Percentiles rank a stretch among this genome's conserved stretches.
These are phyloP conservation scores for Danielozyma ontarioensis DNA, from an alignment of 805 yeast species.

Conservation along the genomic window DNA sequence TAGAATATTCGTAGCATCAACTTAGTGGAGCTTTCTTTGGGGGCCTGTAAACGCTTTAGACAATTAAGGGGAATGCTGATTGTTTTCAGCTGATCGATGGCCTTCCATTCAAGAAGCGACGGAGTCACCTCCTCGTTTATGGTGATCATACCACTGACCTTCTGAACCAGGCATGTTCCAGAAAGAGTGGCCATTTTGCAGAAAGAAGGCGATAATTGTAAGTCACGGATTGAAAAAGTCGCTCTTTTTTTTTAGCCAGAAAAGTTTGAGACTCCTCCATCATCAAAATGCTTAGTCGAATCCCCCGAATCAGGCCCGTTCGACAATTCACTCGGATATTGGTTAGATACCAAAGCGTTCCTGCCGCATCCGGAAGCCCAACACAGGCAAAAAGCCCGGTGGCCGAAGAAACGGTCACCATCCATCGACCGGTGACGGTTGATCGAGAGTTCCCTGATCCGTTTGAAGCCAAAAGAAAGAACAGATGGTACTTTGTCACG, in stretches of 20 bases:
- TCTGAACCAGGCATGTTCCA: slow-evolving; percentile 53
- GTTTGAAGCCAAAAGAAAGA: slow-evolving; percentile 46
- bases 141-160: slow-evolving; percentile 51
- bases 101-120: slow-evolving; percentile 51
- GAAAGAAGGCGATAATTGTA: no score
- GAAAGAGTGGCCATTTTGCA: slow-evolving; percentile 23
- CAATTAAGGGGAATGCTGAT: slow-evolving; percentile 31
- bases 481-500: slow-evolving; percentile 47
- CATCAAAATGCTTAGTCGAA: no score
- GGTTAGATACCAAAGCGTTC: no score
- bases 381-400: no score
- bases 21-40: slow-evolving; percentile 61
- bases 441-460: slow-evolving; percentile 85
- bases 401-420: neutral
- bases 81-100: slow-evolving; percentile 42
- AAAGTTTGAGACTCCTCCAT: no score
- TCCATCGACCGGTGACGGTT: slow-evolving; percentile 49
- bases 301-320: no score
- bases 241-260: no score
- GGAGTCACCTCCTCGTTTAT: slow-evolving; percentile 54
- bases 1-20: slow-evolving; percentile 60
- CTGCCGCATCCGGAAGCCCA: no score
- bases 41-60: slow-evolving; percentile 53
- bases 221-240: no score
- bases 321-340: no score